phyloP scores from a whole-genome alignment of 495 filamentous ascomycete species.

The Penicillium macrosclerotiorum region DNA sequence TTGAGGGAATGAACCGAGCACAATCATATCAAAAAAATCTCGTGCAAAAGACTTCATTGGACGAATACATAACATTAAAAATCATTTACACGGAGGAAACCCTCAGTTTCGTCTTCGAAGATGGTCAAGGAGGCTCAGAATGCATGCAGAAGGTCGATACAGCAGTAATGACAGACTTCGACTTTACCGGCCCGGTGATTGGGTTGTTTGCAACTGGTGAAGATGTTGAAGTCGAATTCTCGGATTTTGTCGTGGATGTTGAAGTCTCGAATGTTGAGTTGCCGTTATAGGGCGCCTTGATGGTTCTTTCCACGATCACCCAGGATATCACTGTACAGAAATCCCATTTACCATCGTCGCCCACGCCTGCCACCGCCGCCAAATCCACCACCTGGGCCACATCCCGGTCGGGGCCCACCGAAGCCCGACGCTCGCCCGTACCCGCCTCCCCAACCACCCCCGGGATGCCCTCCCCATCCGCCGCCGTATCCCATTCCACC shows the following conservation, averaged over 20 bases:
- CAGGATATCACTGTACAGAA: too few species aligned
- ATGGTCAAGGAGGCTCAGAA: neutral
- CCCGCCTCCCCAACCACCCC: too few species aligned
- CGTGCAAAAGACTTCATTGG: neutral
- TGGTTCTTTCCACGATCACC: too few species aligned
- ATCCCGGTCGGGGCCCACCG: too few species aligned
- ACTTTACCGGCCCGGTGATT: constrained; percentile 21
- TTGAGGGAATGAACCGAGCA: constrained; percentile 4
- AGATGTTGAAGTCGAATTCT: neutral
- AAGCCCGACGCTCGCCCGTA: too few species aligned
- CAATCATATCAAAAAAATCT: neutral
- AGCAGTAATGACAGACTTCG: constrained; percentile 11
- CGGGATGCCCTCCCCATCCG: constrained; percentile 2
- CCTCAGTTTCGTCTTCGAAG: neutral
- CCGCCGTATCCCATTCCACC: neutral
- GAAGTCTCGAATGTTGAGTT: neutral
- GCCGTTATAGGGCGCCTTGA: too few species aligned
- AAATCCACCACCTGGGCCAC: constrained; percentile 4
- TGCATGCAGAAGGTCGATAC: constrained; percentile 9
- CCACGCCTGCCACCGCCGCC: constrained; percentile 6
- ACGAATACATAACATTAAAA: constrained; percentile 1
- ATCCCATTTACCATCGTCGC: neutral
- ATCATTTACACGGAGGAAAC: neutral
- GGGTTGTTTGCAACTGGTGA: constrained; percentile 15
- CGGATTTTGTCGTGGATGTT: neutral